These are phyloP conservation scores for Cucurbita argyrosperma DNA, from an alignment of 306 rosid species.

Conservation along the genomic window DNA sequence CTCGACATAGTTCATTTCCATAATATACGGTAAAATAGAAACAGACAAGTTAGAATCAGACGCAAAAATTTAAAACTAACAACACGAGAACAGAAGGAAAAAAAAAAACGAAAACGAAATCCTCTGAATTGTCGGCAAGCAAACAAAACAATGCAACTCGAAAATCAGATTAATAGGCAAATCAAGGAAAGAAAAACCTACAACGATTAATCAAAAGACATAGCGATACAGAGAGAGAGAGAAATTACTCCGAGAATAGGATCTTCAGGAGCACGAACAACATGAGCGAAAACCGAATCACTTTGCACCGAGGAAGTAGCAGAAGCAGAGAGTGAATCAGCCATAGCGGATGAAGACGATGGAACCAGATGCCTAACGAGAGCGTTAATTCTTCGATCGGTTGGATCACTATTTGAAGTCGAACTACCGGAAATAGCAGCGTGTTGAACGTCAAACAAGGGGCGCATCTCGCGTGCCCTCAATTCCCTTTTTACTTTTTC, in stretches of 20 bases:
- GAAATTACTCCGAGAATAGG: constrained; percentile 78
- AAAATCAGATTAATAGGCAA: background rate
- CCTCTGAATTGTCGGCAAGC: background rate
- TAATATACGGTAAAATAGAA: background rate
- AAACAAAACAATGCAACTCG: background rate
- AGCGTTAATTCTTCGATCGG: constrained; percentile 59
- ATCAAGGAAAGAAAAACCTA: background rate
- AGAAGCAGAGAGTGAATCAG: constrained; percentile 30
- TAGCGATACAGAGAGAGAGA: background rate
- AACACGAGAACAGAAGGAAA: background rate
- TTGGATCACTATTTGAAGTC: constrained; percentile 10
- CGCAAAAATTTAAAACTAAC: background rate
- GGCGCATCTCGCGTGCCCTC: constrained; percentile 44
- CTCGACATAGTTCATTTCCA: background rate
- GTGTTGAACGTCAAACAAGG: constrained; percentile 22
- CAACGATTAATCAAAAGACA: background rate
- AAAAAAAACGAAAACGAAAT: background rate
- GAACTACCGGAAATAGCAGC: constrained; percentile 5
- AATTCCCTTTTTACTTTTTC: background rate
- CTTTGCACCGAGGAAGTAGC: constrained; percentile 31
- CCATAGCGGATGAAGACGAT: constrained; percentile 27
- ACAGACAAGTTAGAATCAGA: background rate
- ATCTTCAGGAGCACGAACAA: constrained; percentile 92
- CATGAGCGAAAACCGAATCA: constrained; percentile 64
- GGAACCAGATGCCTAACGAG: constrained; percentile 33